A percentile compares a stretch with the other conserved stretches of the same genome.
These are phyloP conservation scores for Marsdenia floribunda DNA, from an alignment of 257 asterid species.

Conservation along the genomic window DNA sequence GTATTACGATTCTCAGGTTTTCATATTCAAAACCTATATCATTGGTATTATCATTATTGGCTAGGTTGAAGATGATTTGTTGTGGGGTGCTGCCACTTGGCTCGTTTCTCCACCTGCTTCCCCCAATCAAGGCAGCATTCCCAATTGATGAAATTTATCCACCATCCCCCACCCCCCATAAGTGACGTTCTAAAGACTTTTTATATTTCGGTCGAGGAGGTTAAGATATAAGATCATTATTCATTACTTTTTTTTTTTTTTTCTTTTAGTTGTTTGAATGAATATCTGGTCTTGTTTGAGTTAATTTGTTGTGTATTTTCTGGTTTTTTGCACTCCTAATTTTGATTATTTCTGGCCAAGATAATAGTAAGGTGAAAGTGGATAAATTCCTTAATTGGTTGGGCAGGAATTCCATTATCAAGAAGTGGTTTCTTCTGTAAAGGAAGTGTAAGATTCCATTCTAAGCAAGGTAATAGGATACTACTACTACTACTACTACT, in stretches of 20 bases:
- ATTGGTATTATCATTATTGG: neutral
- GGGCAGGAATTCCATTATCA: neutral
- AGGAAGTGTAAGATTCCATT: neutral
- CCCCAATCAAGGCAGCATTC: neutral
- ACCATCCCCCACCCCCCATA: too few relatives aligned
- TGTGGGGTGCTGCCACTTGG: conserved; percentile 20
- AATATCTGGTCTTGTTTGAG: too few relatives aligned
- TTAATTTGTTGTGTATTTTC: too few relatives aligned
- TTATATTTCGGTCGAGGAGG: too few relatives aligned
- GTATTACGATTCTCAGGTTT: neutral
- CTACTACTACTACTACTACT: too few relatives aligned
- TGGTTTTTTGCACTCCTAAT: too few relatives aligned
- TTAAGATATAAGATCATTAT: too few relatives aligned
- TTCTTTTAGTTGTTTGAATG: too few relatives aligned
- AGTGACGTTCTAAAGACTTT: too few relatives aligned
- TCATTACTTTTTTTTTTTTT: too few relatives aligned
- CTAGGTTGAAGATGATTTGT: neutral
- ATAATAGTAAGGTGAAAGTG: neutral
- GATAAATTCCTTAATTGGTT: neutral
- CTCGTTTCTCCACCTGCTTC: neutral
- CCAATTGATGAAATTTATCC: neutral
- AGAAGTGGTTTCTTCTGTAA: neutral
- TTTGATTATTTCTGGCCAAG: too few relatives aligned
- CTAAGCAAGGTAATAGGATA: neutral
- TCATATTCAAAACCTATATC: conserved; percentile 6